Conservation (phyloP, 2,329 filamentous ascomycete species). For the Colletotrichum coccodes region DNA sequence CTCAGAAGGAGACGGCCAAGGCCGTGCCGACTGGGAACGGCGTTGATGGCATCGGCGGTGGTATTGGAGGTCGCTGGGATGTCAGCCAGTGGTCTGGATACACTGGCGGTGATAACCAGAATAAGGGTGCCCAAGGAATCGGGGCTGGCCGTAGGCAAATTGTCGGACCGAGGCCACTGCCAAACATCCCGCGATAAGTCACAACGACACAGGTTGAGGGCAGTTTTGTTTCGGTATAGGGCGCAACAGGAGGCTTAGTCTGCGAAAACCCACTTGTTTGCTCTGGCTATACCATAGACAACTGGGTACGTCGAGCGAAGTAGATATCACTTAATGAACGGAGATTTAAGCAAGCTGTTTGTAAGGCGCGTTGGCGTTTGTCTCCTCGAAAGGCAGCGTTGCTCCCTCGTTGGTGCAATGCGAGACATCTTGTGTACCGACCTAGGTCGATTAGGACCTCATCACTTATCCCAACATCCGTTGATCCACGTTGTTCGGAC, state of each 20-base stretch:
- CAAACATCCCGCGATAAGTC: slow-evolving; percentile 39
- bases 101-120: slow-evolving; percentile 80
- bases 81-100: slow-evolving; percentile 80
- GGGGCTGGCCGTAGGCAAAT: slow-evolving; percentile 80
- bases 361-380: no score
- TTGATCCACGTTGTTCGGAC: no score
- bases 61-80: slow-evolving; percentile 77
- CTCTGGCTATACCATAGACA: not conserved
- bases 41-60: slow-evolving; percentile 73
- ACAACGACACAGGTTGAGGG: not conserved
- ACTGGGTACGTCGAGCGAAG: not conserved
- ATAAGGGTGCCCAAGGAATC: slow-evolving; percentile 71
- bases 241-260: not conserved
- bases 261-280: not conserved
- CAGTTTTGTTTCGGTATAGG: not conserved
- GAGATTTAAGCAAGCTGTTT: not conserved
- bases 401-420: no score
- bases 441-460: no score
- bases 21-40: slow-evolving; percentile 61
- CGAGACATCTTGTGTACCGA: no score
- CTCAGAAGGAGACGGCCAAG: slow-evolving; percentile 72
- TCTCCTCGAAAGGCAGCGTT: no score
- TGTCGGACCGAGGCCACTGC: slow-evolving; percentile 78
- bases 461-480: no score
- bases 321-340: not conserved